A percentile compares a stretch with the other conserved stretches of the same genome.
Conservation (phyloP, 805 yeast genomes). For the Alloascoidea hylecoeti region DNA sequence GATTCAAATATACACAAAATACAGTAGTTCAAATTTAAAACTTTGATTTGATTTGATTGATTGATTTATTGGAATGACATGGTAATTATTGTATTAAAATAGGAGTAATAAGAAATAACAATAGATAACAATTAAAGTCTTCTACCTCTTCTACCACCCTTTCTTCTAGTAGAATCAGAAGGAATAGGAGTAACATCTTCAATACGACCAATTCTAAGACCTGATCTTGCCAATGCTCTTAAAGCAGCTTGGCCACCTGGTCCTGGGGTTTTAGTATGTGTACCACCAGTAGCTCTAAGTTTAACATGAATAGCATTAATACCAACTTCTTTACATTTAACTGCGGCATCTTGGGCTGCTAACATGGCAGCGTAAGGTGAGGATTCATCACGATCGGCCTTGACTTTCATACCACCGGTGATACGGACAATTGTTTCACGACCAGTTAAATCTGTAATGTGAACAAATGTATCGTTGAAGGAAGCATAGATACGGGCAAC, state of each 20-base stretch:
- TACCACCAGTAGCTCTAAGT: constrained; percentile 99
- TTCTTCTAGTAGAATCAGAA: constrained; percentile 99
- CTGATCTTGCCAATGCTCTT: constrained; percentile 98
- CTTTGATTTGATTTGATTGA: no score
- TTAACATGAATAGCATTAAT: constrained; percentile 98
- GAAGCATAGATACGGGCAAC: constrained; percentile 99
- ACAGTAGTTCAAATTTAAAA: no score
- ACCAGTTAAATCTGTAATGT: constrained; percentile 98
- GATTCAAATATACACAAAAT: no score
- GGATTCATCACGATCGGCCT: constrained; percentile 99
- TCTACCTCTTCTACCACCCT: constrained; percentile 99
- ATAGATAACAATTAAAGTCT: constrained; percentile 53
- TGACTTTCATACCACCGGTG: constrained; percentile 99
- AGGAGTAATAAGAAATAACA: no score
- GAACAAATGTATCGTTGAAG: constrained; percentile 99
- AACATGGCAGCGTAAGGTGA: constrained; percentile 99
- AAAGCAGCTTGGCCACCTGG: constrained; percentile 96
- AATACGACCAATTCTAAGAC: constrained; percentile 98
- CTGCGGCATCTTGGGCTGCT: constrained; percentile 99
- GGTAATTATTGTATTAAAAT: no score
- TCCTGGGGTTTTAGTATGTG: constrained; percentile 99
- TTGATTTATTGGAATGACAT: no score
- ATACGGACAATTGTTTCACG: constrained; percentile 99
- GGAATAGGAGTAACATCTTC: constrained; percentile 99
- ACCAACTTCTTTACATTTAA: constrained; percentile 98